phyloP scores from a whole-genome alignment of 768 basidiomycete genomes.

The Russula foetens region DNA sequence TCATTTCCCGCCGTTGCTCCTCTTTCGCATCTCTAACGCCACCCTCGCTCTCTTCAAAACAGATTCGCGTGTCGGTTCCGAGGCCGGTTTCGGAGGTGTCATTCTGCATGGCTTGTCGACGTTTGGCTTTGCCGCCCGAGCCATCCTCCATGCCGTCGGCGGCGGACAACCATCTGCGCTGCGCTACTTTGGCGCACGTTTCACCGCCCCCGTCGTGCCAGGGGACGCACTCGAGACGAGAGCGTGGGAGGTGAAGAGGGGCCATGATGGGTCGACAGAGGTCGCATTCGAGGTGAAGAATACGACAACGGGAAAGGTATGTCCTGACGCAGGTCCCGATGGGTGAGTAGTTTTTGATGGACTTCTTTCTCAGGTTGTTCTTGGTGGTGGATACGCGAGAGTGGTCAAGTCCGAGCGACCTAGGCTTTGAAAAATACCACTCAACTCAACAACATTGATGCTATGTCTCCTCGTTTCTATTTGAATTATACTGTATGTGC shows the following conservation, averaged over 20 bases:
- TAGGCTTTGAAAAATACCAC: neutral
- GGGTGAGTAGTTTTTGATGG: neutral
- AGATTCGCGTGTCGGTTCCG: slow-evolving; percentile 71
- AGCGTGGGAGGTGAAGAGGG: slow-evolving; percentile 66
- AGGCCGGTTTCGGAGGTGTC: slow-evolving; percentile 71
- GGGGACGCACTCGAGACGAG: slow-evolving; percentile 74
- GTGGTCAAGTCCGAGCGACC: neutral
- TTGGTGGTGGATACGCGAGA: slow-evolving; percentile 13
- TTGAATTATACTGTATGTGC: neutral
- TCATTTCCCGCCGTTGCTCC: too few species aligned
- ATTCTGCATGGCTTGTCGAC: slow-evolving; percentile 82
- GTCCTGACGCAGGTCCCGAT: neutral
- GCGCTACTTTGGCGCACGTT: slow-evolving; percentile 61
- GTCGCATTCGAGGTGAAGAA: slow-evolving; percentile 34
- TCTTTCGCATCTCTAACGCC: neutral
- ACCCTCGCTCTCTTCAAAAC: neutral
- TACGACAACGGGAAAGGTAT: slow-evolving; percentile 32
- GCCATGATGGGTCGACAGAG: slow-evolving; percentile 30
- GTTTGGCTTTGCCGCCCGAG: slow-evolving; percentile 77
- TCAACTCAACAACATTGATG: too few species aligned
- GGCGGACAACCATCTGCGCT: slow-evolving; percentile 53
- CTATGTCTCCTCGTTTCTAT: too few species aligned
- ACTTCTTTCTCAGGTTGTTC: neutral
- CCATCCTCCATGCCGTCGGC: slow-evolving; percentile 55
- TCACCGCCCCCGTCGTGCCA: slow-evolving; percentile 78